Conservation (phyloP, 1,139 yeast genomes). For the Pneumocystis sp. region DNA sequence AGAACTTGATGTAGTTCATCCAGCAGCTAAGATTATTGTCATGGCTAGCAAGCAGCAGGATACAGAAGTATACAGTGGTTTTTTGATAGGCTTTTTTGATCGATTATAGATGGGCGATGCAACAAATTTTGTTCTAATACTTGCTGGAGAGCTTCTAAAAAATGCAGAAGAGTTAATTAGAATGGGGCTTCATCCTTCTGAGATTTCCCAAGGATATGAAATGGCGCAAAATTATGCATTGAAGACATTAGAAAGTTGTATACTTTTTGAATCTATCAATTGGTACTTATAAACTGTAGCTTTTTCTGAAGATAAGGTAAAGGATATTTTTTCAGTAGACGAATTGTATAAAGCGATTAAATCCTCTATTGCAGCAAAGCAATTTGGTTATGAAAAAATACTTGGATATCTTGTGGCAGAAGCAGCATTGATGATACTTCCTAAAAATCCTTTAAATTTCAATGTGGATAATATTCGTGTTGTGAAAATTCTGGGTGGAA, state of each 20-base stretch:
- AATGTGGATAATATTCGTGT: conserved; percentile 89
- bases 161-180: conserved; percentile 69
- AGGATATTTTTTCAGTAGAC: conserved; percentile 38
- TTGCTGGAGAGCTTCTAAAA: conserved; percentile 84
- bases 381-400: conserved; percentile 71
- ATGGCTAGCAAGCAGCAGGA: conserved; percentile 98
- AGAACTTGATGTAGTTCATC: conserved; percentile 89
- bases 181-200: conserved; percentile 80
- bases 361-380: conserved; percentile 87
- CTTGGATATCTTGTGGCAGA: conserved; percentile 71
- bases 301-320: conserved; percentile 48
- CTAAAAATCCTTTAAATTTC: conserved; percentile 47
- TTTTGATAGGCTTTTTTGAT: neutral
- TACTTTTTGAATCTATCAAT: neutral
- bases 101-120: conserved; percentile 46
- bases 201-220: conserved; percentile 77
- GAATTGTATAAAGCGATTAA: conserved; percentile 61
- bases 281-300: conserved; percentile 17
- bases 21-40: conserved; percentile 87
- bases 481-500: conserved; percentile 89
- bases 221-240: conserved; percentile 64
- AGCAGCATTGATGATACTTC: conserved; percentile 68
- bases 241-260: conserved; percentile 37
- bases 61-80: conserved; percentile 35
- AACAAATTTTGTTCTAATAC: conserved; percentile 51